Base-by-base conservation (phyloP, 768 basidiomycete species). In the Scleroderma bovista region DNA sequence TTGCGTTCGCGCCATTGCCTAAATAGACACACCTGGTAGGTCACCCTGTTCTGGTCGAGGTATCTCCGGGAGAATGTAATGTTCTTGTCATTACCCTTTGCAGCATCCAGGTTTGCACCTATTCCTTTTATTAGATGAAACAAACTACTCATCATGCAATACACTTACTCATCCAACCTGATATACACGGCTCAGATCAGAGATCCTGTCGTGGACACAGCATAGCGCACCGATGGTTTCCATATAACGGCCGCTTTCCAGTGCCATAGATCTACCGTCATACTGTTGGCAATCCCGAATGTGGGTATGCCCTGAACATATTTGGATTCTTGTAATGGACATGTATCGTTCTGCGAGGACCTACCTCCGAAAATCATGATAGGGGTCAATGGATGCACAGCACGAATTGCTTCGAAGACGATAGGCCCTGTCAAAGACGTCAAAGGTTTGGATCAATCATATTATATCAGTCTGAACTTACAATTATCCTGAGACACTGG, bases 201-300 rank as follows among this genome's bases (percentile, higher is more conserved):
- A n/a, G 10, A n/a, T 24, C 17, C 2, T 19, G 3, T 24, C 29
- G 20, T 17, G 4, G 23, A 24, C 36, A 17, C 11, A 12, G 46
- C 36, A 17, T 10, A 12, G 44, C 77, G 12, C 44, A 86, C 89
- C 91, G 47, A 94, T 72, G 10, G 93, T 96, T 69, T 96, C 93
- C 85, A 95, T 88, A 62, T 94, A 95, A 20, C 90, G 74, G 16
- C 93, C 88, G 55, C 88, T 86, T 59, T 91, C 88, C 52, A 93
- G 62, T 2, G 84, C 74, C 73, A 93, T 89, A 0, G 84, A 83
- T n/a, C 84, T 75, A 3, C 75, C 77, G 64, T 94, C 91, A 39
- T 48, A 76, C 76, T 65, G 68, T 75, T 80, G 57, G 66, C 90
- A 93, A 60, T 92, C 87, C 38, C 90, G 82, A 50, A 90, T 84